Conservation (phyloP, 106 monocot species). For the Vanilla planifolia region DNA sequence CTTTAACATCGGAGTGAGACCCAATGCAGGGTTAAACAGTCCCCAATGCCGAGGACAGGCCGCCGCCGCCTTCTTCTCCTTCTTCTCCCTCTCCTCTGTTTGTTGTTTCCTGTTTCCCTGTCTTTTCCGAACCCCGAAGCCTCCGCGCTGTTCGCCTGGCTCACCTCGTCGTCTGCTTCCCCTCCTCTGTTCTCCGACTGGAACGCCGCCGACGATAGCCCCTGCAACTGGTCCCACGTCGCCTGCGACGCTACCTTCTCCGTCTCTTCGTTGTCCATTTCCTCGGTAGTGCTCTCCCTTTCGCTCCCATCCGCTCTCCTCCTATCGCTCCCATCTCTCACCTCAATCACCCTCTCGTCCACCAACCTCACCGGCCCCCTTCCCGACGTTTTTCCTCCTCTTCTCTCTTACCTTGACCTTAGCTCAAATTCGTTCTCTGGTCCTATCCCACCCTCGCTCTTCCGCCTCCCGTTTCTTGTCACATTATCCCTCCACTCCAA, state of each 20-base stretch:
- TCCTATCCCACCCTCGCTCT: slow-evolving; percentile 38
- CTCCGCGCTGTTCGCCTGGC: slow-evolving; percentile 8
- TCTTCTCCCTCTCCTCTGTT: slow-evolving; percentile 7
- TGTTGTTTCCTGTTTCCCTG: not conserved
- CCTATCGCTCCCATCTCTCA: slow-evolving; percentile 4
- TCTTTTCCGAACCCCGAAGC: slow-evolving; percentile 6
- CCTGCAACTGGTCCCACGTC: slow-evolving; percentile 68
- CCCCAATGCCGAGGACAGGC: not conserved
- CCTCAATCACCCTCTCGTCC: slow-evolving; percentile 4
- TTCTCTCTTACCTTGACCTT: slow-evolving; percentile 50
- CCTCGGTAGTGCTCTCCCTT: not conserved
- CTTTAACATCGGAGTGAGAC: not conserved
- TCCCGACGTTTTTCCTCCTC: slow-evolving; percentile 27
- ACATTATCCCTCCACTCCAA: slow-evolving; percentile 60
- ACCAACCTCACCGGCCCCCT: slow-evolving; percentile 47
- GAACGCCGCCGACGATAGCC: slow-evolving; percentile 32
- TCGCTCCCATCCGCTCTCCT: slow-evolving; percentile 6
- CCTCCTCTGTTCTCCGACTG: slow-evolving; percentile 22
- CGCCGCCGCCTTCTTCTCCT: not conserved
- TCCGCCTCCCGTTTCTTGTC: slow-evolving; percentile 16
- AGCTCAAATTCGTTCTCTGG: slow-evolving; percentile 56
- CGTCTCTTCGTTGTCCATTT: slow-evolving; percentile 7
- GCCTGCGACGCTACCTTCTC: slow-evolving; percentile 4
- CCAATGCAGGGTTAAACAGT: slow-evolving; percentile 6
- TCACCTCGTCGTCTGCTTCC: not conserved